Base-by-base conservation (phyloP, 2,329 filamentous ascomycete species). In the Apiospora kogelbergensis region DNA sequence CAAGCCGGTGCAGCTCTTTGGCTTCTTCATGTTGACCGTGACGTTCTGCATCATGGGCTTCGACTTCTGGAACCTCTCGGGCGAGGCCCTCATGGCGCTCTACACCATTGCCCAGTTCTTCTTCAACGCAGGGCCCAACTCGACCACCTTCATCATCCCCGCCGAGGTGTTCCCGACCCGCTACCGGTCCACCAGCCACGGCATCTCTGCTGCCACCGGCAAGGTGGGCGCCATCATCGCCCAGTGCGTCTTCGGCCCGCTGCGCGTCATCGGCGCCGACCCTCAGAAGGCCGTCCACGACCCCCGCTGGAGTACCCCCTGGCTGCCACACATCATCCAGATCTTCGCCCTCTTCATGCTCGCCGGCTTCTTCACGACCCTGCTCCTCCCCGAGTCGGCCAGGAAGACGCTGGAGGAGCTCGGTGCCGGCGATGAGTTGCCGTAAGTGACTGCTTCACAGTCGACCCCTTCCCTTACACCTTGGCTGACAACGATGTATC, bases 261-360 rank as follows among this genome's bases (percentile, higher is more conserved):
- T 88, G 30, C 81, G 85, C 68, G 84, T 83, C 9, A 77, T 75
- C 13, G 82, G 82, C 37, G 84, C 82, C 24, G 80, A 81, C 40
- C 69, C 74, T 6, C 71, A 67, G 6, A 80, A 81, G 70, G 72
- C 75, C 6, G 73, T 78, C 24, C 11, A 3, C 22, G 65, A 66
- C 26, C 65, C 65, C 15, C 65, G 65, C 40, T 66, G 45, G 45
- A 37, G 30, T 22, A 48, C 10, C 91, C 90, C 1, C 41, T 93
- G 91, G 91, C 85, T 93, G 78, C 85, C 92, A 80, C 90, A 93
- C 77, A 90, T 93, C 53, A 87, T 93, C 76, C 82, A 92, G 82
- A 92, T 93, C 73, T 85, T 84, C 75, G 89, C 90, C 6, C 83
- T 91, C 42, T 93, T 93, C 84, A 93, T 93, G 91, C 84, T 93